Conservation (phyloP, 208 protist genomes). For the Leishmania tarentolae region DNA sequence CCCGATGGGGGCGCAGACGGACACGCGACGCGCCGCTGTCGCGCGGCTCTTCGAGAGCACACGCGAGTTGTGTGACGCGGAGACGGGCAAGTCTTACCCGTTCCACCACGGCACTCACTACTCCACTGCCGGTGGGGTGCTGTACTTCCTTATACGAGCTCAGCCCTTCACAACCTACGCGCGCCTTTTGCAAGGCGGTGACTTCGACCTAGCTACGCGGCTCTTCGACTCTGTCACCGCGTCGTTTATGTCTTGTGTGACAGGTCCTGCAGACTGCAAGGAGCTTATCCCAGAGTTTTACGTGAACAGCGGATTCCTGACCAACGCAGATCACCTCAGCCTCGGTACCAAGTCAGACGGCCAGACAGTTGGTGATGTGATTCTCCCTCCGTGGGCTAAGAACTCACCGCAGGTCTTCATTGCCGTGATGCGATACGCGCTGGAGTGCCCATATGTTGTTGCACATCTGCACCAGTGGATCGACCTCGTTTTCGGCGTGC, state of each 20-base stretch:
- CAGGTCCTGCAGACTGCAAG: conserved; percentile 93
- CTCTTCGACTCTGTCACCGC: conserved; percentile 94
- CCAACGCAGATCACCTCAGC: conserved; percentile 84
- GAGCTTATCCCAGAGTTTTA: conserved; percentile 98
- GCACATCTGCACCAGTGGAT: conserved; percentile 97
- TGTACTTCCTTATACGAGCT: conserved; percentile 96
- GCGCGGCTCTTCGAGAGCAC: conserved; percentile 75
- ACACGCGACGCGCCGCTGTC: conserved; percentile 71
- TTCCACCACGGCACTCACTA: conserved; percentile 99
- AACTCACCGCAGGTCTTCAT: conserved; percentile 92
- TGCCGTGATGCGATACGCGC: conserved; percentile 85
- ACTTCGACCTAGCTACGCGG: conserved; percentile 94
- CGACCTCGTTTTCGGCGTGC: conserved; percentile 98
- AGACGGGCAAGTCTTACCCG: conserved; percentile 56
- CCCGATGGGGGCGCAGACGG: conserved; percentile 96
- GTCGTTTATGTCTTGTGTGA: conserved; percentile 77
- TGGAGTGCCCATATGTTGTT: conserved; percentile 94
- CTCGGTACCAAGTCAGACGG: conserved; percentile 92
- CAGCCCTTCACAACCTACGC: conserved; percentile 97
- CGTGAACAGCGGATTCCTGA: conserved; percentile 91
- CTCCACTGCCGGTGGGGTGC: conserved; percentile 93
- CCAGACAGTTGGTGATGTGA: conserved; percentile 85
- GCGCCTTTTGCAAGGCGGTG: conserved; percentile 84
- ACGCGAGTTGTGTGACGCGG: conserved; percentile 31
- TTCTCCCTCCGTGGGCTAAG: conserved; percentile 97